Evolutionary conservation across 352 stramenopile species (phyloP).

Genomic region (Pythium sukuiense): DNA sequence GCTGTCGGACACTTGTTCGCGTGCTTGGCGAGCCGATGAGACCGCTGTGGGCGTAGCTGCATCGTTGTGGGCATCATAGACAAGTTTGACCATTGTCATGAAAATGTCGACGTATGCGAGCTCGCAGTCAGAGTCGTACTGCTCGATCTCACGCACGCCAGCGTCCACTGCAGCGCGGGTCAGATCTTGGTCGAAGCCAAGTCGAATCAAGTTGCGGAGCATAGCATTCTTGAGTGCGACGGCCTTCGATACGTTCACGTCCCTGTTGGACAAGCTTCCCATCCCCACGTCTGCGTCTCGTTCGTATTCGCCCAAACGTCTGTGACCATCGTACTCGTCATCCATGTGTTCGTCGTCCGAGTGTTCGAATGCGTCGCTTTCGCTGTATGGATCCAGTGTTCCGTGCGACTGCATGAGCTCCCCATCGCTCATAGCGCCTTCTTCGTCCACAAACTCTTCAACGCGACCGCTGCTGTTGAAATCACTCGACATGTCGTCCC

Average conservation of each 20-base stretch:
- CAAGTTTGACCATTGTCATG: conserved; percentile 69
- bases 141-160: conserved; percentile 58
- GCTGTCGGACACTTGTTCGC: neutral
- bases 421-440: conserved; percentile 17
- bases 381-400: neutral
- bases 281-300: neutral
- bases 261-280: conserved; percentile 41
- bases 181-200: conserved; percentile 52
- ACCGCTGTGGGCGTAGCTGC: neutral
- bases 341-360: conserved; percentile 15
- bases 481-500: conserved; percentile 22
- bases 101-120: conserved; percentile 84
- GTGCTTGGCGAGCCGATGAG: neutral
- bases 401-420: conserved; percentile 10
- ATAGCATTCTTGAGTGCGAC: conserved; percentile 60
- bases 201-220: conserved; percentile 39
- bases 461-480: conserved; percentile 17
- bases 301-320: conserved; percentile 3
- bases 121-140: conserved; percentile 73
- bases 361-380: conserved; percentile 5
- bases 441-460: conserved; percentile 11
- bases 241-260: conserved; percentile 67
- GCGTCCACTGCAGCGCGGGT: conserved; percentile 52
- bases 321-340: conserved; percentile 2
- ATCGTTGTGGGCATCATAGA: conserved; percentile 61